Evolutionary conservation across 345 rosid genomes (phyloP), one percentile per base, ranked within the genome.

Genomic region (Balakata baccata): DNA sequence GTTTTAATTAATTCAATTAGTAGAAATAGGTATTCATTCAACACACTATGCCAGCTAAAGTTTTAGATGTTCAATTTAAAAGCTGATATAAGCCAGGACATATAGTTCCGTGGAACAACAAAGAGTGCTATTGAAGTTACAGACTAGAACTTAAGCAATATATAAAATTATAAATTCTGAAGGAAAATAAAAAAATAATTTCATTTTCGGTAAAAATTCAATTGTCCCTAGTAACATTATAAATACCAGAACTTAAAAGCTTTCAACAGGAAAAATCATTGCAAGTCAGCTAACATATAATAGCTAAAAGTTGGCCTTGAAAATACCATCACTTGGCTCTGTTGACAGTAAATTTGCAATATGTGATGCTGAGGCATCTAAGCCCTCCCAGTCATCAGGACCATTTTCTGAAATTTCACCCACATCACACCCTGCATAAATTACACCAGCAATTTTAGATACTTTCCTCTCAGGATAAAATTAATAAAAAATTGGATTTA

Each of bases 341-440:
- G 84, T 66, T 8, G 84, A 81, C 61, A 81, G 46, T 16, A 81
- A 46, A 56, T 81, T 81, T 70, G 84, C 84, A 22, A 81, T 49
- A 54, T 81, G 84, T 59, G 81, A 73, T 51, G 84, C 81, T 17
- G 84, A 77, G 63, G 84, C 73, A 81, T 81, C 84, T 61, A 81
- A 59, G 13, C 84, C 81, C 47, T 81, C 81, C 58, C 65, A 49
- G 71, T 81, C 84, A 74, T 81, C 84, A 5, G 71, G 81, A 39
- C 70, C 51, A 53, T 77, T 69, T 65, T 81, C 81, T 25, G 81
- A 77, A 23, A 81, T 77, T 52, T 81, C 81, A 45, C 73, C 73
- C 39, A 77, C 81, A 70, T 81, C 84, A 69, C 51, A 73, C 74
- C 77, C 77, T 73, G 66, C 29, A 60, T 12, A 13, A 50, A 25